Base-by-base conservation (phyloP, 1,139 yeast genomes). In the Zygotorulaspora mrakii region DNA sequence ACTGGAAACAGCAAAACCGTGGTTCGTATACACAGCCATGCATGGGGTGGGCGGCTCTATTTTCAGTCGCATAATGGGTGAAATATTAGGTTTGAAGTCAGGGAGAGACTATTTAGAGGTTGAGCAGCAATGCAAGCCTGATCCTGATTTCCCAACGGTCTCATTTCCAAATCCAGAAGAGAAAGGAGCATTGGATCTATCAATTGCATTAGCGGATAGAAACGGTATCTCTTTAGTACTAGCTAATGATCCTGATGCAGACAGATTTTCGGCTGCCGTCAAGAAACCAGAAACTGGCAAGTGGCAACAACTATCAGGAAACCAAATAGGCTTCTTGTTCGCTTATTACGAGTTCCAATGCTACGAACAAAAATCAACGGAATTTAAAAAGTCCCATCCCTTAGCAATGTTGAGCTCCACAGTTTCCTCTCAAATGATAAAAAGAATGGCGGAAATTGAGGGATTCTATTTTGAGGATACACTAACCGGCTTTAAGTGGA, bases 181-280 rank as follows among this genome's bases (percentile, higher is more conserved):
- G 57, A 76, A 78, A 47, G 96, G 96, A 2, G 97, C 97, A 0
- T 68, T 91, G 44, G 83, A 79, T 49, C 57, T 82, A 37, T 91
- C 95, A 0, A 80, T 81, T 21, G 44, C 60, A 11, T 60, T 66
- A 1, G 65, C 68, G 0, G 67, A 70, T 33, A 55, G 53, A 1
- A 48, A 57, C 12, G 72, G 69, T 0, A 60, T 74, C 22, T 59
- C 66, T 4, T 60, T 88, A 31, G 91, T 89, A 2, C 53, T 91
- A 5, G 96, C 96, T 2, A 89, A 82, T 59, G 98, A 91, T 57
- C 97, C 98, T 0, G 97, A 91, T 64, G 98, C 97, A 1, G 98
- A 91, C 61, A 70, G 98, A 45, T 89, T 89, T 60, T 79, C 87
- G 31, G 84, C 79, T 5, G 80, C 91, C 1, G 79, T 79, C 38